Evolutionary conservation across 768 basidiomycete genomes (phyloP).

Genomic region (Trametes gibbosa): DNA sequence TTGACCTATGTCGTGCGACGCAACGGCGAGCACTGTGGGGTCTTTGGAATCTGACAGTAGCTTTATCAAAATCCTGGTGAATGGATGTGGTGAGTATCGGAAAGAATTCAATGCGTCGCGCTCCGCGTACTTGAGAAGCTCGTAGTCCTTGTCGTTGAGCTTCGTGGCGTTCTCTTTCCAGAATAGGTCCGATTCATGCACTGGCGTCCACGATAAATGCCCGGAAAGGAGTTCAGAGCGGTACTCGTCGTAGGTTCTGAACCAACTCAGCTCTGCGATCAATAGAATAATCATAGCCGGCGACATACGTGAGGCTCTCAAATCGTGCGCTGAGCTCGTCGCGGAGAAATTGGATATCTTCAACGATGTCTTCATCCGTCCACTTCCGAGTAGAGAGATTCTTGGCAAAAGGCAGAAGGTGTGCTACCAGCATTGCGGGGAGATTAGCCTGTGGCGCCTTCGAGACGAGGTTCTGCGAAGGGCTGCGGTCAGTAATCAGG

Average conservation of each 20-base stretch:
- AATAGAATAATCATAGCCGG: background rate
- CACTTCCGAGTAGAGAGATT: conserved; percentile 83
- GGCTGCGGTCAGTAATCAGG: background rate
- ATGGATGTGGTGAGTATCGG: background rate
- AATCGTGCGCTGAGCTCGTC: conserved; percentile 85
- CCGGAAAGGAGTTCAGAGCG: conserved; percentile 86
- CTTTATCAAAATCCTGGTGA: conserved; percentile 64
- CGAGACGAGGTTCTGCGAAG: conserved; percentile 74
- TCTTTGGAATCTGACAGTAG: conserved; percentile 71
- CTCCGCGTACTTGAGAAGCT: conserved; percentile 71
- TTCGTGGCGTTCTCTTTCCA: conserved; percentile 94
- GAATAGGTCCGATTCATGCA: conserved; percentile 95
- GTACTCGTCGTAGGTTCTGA: conserved; percentile 95
- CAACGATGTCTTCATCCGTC: conserved; percentile 92
- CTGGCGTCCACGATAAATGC: conserved; percentile 92
- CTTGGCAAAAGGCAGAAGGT: conserved; percentile 83
- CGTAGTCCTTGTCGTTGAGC: conserved; percentile 80
- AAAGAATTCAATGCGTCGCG: background rate
- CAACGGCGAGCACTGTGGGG: conserved; percentile 82
- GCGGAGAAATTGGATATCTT: conserved; percentile 85
- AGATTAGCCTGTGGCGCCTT: conserved; percentile 88
- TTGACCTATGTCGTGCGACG: conserved; percentile 89
- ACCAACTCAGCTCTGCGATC: background rate
- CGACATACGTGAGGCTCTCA: conserved; percentile 82
- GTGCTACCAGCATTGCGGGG: conserved; percentile 87